Evolutionary conservation across 805 yeast species (phyloP).

Genomic region (Wickerhamomyces xylosicus): DNA sequence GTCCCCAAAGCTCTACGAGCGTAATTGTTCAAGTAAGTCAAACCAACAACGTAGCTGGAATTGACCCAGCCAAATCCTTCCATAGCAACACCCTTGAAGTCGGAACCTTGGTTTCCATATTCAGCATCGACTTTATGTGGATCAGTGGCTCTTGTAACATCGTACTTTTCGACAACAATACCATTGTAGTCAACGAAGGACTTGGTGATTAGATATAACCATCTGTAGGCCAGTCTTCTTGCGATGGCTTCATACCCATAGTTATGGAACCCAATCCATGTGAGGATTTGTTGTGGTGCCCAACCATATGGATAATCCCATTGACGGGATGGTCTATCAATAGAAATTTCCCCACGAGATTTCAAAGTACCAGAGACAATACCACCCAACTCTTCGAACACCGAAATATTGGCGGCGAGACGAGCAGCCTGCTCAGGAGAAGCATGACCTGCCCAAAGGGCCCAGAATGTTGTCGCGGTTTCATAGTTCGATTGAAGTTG

Average conservation of each 20-base stretch:
- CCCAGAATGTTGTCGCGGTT: conserved; percentile 87
- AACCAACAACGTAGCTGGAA: conserved; percentile 70
- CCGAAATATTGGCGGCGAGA: conserved; percentile 50
- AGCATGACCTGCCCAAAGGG: conserved; percentile 77
- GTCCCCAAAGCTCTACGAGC: conserved; percentile 75
- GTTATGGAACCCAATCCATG: conserved; percentile 76
- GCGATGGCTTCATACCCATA: conserved; percentile 64
- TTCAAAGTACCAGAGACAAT: conserved; percentile 71
- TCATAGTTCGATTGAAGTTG: conserved; percentile 55
- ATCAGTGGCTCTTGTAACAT: conserved; percentile 71
- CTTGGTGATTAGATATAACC: conserved; percentile 84
- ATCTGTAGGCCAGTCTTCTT: conserved; percentile 66
- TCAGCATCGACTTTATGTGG: conserved; percentile 93
- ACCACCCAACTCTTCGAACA: conserved; percentile 84
- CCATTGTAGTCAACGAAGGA: conserved; percentile 91
- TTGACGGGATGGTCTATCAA: conserved; percentile 78
- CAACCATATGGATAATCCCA: conserved; percentile 99
- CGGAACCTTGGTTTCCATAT: conserved; percentile 94
- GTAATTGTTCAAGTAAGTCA: conserved; percentile 51
- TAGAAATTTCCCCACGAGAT: conserved; percentile 61
- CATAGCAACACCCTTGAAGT: conserved; percentile 83
- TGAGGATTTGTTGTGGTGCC: conserved; percentile 96
- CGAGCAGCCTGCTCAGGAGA: conserved; percentile 55
- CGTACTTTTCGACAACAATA: conserved; percentile 90
- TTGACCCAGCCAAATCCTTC: conserved; percentile 99